Evolutionary conservation across 345 rosid genomes (phyloP), one percentile per base, ranked within the genome.

Genomic region (Rubroshorea leprosula): DNA sequence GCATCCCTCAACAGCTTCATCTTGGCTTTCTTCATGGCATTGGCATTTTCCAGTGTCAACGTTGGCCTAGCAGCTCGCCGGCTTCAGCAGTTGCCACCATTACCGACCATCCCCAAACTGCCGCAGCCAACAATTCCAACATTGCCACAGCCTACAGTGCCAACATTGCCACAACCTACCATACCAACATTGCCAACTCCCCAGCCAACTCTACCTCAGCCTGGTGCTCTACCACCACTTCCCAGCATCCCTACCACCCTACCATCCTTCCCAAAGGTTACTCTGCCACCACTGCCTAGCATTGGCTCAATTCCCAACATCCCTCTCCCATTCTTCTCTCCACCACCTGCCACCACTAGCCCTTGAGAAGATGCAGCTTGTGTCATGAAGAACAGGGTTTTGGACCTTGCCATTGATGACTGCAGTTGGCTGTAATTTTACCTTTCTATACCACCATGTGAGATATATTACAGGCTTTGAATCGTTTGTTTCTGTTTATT

Each of bases 281-380:
- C 67, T 1, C 2, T 67, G 38, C 74, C 77, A 16, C 72, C 72
- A 5, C 27, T 68, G 14, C 72, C 83, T 3, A 67, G 52, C 69
- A 21, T 69, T 8, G 75, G 73, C 6, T 41, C 63, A 15, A 23
- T 69, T 24, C 74, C 74, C 16, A 3, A 4, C 7, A 3, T 35
- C 31, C 6, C 55, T 12, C 29, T 60, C 16, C 64, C 55, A 9
- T 60, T 60, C 55, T 14, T 60, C 48, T 29, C 64, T 49, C 64
- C 64, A 49, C 64, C 55, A 29, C 64, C 64, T 49, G 27, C 55
- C 8, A 60, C 64, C 5, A 29, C 48, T 43, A 60, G 45, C 21
- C 64, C 64, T 60, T 60, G 55, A 60, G 54, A 21, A 1, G 0
- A 20, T 59, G 25, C 54, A 20, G 43, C 55, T 27, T 19, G 35